phyloP scores from a whole-genome alignment of 2,329 filamentous ascomycete species.

The Colletotrichum spaethianum region DNA sequence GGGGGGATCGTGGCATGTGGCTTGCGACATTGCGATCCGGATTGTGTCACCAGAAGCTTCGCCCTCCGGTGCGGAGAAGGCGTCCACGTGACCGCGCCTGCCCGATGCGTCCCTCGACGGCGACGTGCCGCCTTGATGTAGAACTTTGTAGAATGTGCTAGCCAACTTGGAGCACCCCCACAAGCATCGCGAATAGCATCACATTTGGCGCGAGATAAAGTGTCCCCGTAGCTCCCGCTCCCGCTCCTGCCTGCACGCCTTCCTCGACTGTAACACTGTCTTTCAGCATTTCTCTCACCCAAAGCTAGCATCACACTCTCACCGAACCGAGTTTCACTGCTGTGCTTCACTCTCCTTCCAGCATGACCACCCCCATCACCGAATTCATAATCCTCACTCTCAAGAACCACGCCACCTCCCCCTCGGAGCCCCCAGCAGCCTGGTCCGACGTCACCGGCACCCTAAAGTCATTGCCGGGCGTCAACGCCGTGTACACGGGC shows the following conservation, averaged over 20 bases:
- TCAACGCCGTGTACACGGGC: slow-evolving; percentile 52
- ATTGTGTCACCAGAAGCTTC: slow-evolving; percentile 31
- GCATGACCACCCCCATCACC: slow-evolving; percentile 34
- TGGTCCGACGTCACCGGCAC: slow-evolving; percentile 31
- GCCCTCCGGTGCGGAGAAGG: slow-evolving; percentile 31
- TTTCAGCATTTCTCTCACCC: not conserved
- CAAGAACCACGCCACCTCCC: slow-evolving; percentile 25
- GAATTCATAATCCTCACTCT: slow-evolving; percentile 40
- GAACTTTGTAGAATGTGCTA: slow-evolving; percentile 29
- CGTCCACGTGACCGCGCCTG: slow-evolving; percentile 28
- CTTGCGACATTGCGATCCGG: slow-evolving; percentile 19
- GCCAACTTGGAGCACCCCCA: not conserved
- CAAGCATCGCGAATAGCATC: slow-evolving; percentile 23
- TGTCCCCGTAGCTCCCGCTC: no score
- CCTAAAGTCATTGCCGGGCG: slow-evolving; percentile 48
- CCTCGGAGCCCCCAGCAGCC: slow-evolving; percentile 27
- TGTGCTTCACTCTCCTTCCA: not conserved
- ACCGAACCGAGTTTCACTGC: not conserved
- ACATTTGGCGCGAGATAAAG: slow-evolving; percentile 2
- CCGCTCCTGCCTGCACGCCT: not conserved
- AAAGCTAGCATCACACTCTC: not conserved
- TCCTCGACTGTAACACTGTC: not conserved
- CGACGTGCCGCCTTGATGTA: slow-evolving; percentile 6
- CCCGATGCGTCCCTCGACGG: slow-evolving; percentile 5
- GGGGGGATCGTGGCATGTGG: not conserved